Base-by-base conservation (phyloP, 371 early-diverging fungal genomes). In the Capillidium heterosporum region DNA sequence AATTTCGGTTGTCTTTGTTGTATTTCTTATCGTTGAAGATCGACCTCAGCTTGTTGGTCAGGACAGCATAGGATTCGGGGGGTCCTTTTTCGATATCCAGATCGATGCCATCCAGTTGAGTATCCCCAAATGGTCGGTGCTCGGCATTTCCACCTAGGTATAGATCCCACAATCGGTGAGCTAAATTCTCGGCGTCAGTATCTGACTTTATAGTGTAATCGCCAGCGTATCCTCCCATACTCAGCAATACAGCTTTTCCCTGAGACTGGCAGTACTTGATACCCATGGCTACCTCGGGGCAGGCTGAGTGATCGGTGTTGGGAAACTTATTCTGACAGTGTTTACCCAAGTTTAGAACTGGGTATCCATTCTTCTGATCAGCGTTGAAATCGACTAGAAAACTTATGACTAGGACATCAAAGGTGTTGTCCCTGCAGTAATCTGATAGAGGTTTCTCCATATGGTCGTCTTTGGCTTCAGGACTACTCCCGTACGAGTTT, bases 211-310 rank as follows among this genome's bases (percentile, higher is more conserved):
- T 71, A 1, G 77, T 73, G 44, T 82, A 82, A 10, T 74, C 57
- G n/a, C 82, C 82, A 17, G 80, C 58, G 13, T 80, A 83, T 24
- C 83, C 85, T 39, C 85, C 84, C 58, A 85, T 69, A 39, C 79
- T 77, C 17, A 85, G 61, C 32, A 82, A 50, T 0, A 85, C 61
- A 15, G 71, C 75, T 56, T 77, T 77, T 28, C 85, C 85, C 48
- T 71, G 59, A 5, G 61, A 39, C 59, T 85, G 85, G 55, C 84
- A 83, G 39, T 65, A 66, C 58, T 76, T 71, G 50, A 84, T 78
- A 56, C 80, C 85, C 54, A 50, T 40, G 8, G 71, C 81, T 32
- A 82, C 70, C 8, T 69, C 61, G 0, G 80, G 78, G 57, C 83
- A 82, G 24, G 67, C 60, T 4, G 80, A 65, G 5, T 81, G 57